Evolutionary conservation across 2,329 filamentous ascomycete species (phyloP).

Genomic region (Keithomyces neogunnii): DNA sequence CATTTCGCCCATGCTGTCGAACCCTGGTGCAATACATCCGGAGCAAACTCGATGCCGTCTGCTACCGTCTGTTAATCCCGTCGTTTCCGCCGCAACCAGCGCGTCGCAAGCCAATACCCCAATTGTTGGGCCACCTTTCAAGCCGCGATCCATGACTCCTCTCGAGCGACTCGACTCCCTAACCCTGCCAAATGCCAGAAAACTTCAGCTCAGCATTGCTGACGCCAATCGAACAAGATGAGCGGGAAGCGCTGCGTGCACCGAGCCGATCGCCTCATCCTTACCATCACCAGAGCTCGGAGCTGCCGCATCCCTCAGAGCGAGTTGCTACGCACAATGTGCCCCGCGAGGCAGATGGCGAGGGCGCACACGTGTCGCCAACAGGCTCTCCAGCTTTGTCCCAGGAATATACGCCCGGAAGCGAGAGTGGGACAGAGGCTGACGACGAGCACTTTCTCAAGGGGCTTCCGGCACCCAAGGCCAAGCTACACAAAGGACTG

Average conservation of each 20-base stretch:
- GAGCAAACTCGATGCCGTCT: background rate
- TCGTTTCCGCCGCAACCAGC: background rate
- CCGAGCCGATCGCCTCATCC: constrained; percentile 59
- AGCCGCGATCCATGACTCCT: constrained; percentile 4
- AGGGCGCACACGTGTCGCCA: constrained; percentile 14
- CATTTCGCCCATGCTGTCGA: background rate
- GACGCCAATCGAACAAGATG: constrained; percentile 23
- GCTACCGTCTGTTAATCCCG: background rate
- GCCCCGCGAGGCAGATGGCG: constrained; percentile 9
- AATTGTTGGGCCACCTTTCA: background rate
- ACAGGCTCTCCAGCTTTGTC: constrained; percentile 24
- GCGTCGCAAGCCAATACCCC: background rate
- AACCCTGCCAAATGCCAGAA: constrained; percentile 31
- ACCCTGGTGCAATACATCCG: background rate
- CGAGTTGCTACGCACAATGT: constrained; percentile 17
- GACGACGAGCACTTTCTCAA: constrained; percentile 89
- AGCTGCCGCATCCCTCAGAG: constrained; percentile 44
- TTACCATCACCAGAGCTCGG: constrained; percentile 51
- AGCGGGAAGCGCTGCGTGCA: constrained; percentile 34
- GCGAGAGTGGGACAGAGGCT: constrained; percentile 89
- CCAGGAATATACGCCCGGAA: constrained; percentile 53
- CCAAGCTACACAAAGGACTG: constrained; percentile 68
- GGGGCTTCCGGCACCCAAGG: constrained; percentile 72
- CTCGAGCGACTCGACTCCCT: constrained; percentile 9
- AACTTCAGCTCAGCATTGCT: constrained; percentile 25